Conservation (phyloP, 1,284 basidiomycete species). For the Ceratobasidium sp. region DNA sequence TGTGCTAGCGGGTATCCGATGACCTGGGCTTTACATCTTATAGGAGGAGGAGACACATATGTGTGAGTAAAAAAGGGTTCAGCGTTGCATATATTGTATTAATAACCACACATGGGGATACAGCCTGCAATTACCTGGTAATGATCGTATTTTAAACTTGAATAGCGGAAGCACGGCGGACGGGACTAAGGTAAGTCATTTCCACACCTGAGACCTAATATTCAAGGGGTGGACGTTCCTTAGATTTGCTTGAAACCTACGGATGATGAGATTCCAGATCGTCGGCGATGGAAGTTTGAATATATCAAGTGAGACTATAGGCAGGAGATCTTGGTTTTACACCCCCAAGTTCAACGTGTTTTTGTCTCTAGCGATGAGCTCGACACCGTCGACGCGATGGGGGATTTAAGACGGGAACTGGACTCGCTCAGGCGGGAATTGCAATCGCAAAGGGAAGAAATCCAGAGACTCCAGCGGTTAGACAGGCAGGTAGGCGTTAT, state of each 20-base stretch:
- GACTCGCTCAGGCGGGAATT: not conserved
- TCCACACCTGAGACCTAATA: no score
- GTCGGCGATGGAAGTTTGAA: conserved; percentile 12
- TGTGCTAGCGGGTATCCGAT: conserved; percentile 14
- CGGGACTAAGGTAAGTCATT: not conserved
- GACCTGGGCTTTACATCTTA: conserved; percentile 9
- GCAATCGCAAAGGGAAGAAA: conserved; percentile 1
- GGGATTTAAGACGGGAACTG: no score
- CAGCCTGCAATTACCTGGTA: conserved; percentile 12
- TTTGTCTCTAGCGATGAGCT: not conserved
- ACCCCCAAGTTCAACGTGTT: no score
- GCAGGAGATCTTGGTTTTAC: no score
- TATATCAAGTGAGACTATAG: not conserved
- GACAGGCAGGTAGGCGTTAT: not conserved
- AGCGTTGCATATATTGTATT: no score
- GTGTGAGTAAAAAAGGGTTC: not conserved
- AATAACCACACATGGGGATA: not conserved
- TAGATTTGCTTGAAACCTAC: not conserved
- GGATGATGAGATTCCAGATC: not conserved
- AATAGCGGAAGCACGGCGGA: not conserved
- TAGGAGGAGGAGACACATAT: conserved; percentile 9
- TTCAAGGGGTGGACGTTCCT: no score
- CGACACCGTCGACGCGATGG: not conserved
- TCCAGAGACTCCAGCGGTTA: not conserved
- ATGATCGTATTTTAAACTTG: not conserved